Conservation (phyloP, 257 asterid species). For the Salvia miltiorrhiza region DNA sequence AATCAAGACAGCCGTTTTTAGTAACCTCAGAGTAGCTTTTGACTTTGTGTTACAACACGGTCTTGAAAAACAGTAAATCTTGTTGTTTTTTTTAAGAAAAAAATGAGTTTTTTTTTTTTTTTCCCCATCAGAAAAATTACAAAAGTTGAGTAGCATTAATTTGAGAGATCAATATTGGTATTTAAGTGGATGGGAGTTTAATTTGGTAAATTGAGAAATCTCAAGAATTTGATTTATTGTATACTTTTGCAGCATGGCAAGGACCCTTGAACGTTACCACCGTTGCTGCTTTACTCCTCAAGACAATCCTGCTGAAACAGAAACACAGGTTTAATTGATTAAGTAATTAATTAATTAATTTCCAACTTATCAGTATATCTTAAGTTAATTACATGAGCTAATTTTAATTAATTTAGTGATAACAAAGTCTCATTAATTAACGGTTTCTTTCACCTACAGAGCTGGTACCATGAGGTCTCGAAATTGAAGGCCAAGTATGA, state of each 20-base stretch:
- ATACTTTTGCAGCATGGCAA: slow-evolving; percentile 36
- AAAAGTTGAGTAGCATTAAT: background rate
- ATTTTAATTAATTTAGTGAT: background rate
- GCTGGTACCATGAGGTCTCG: slow-evolving; percentile 82
- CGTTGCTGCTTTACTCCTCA: slow-evolving; percentile 67
- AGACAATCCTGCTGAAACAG: slow-evolving; percentile 50
- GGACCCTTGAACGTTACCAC: slow-evolving; percentile 80
- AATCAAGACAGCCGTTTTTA: background rate
- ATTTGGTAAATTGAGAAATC: background rate
- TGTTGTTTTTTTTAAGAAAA: background rate
- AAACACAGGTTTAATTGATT: slow-evolving; percentile 55
- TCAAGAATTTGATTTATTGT: background rate
- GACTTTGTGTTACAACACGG: background rate
- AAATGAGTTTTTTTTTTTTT: background rate
- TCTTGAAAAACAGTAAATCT: background rate
- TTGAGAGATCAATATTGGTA: background rate
- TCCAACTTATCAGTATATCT: background rate
- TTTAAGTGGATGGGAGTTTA: background rate
- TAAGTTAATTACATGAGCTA: background rate
- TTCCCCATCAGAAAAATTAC: background rate
- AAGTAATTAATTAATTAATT: background rate
- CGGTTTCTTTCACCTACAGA: slow-evolving; percentile 29
- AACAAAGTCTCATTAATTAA: too few relatives aligned
- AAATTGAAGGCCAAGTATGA: slow-evolving; percentile 82
- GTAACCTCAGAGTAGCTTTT: background rate